Percentiles rank a stretch among this genome's conserved stretches.
Conservation (phyloP, 2,329 filamentous ascomycete species). For the Bimuria novae-zelandiae region DNA sequence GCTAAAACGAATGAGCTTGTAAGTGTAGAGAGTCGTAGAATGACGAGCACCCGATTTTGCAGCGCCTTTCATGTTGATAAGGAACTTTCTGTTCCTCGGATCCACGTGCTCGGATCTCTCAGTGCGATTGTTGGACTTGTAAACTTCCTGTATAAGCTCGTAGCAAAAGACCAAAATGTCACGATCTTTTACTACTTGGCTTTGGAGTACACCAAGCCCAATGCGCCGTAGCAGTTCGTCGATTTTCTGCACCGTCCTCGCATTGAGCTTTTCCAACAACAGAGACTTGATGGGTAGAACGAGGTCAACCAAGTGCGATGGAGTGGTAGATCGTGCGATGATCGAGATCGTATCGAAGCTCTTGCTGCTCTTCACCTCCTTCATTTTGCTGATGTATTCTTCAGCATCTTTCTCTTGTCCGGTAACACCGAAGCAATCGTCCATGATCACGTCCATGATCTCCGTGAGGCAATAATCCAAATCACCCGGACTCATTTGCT, state of each 20-base stretch:
- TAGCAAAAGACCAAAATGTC: slow-evolving; percentile 95
- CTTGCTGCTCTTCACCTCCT: slow-evolving; percentile 97
- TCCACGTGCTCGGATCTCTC: slow-evolving; percentile 34
- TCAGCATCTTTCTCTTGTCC: slow-evolving; percentile 93
- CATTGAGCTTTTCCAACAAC: slow-evolving; percentile 80
- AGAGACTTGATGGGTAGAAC: slow-evolving; percentile 78
- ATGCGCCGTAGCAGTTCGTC: slow-evolving; percentile 87
- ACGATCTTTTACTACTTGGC: slow-evolving; percentile 74
- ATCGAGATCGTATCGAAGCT: slow-evolving; percentile 98
- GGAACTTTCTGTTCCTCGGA: slow-evolving; percentile 67
- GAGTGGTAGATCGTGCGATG: slow-evolving; percentile 79
- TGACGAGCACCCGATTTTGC: slow-evolving; percentile 75
- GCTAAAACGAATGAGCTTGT: slow-evolving; percentile 87
- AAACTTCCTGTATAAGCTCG: slow-evolving; percentile 86
- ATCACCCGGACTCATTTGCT: slow-evolving; percentile 77
- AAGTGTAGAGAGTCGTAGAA: slow-evolving; percentile 75
- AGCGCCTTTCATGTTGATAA: slow-evolving; percentile 76
- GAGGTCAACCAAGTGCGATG: slow-evolving; percentile 73
- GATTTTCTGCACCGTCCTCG: slow-evolving; percentile 84
- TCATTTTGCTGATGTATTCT: slow-evolving; percentile 93
- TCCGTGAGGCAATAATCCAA: slow-evolving; percentile 83
- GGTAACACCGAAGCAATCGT: slow-evolving; percentile 91
- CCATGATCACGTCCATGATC: slow-evolving; percentile 87
- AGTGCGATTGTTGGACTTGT: slow-evolving; percentile 63
- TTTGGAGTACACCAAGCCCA: slow-evolving; percentile 79